Percentiles rank a stretch among this genome's conserved stretches.
Conservation (phyloP, 352 stramenopile genomes). For the Globisporangium carolinianum region DNA sequence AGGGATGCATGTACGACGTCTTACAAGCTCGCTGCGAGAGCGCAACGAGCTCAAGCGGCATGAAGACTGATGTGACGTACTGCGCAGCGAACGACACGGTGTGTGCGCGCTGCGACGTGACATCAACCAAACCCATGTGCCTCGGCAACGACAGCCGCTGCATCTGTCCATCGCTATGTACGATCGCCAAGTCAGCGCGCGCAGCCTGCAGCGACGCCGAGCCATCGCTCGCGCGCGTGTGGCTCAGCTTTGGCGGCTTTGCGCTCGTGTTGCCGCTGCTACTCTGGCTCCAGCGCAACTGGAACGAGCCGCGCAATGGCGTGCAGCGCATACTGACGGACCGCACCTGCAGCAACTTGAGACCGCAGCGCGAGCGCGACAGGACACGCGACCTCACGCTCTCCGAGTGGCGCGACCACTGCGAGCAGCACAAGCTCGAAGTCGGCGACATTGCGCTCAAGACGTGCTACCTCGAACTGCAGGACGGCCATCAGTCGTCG, state of each 20-base stretch:
- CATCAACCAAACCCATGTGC: conserved; percentile 24
- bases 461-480: conserved; percentile 11
- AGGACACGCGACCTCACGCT: conserved; percentile 22
- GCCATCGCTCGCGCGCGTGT: conserved; percentile 19
- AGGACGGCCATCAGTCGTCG: not conserved
- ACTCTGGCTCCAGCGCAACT: conserved; percentile 35
- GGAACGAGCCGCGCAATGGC: conserved; percentile 17
- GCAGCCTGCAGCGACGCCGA: conserved; percentile 1
- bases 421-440: conserved; percentile 30
- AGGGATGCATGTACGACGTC: conserved; percentile 37
- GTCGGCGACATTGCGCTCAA: conserved; percentile 10
- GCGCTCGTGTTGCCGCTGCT: conserved; percentile 23
- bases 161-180: conserved; percentile 37
- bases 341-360: not conserved
- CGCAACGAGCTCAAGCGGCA: not conserved
- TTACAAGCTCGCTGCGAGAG: conserved; percentile 19
- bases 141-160: conserved; percentile 19
- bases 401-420: conserved; percentile 23
- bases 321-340: conserved; percentile 15
- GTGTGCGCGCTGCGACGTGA: conserved; percentile 24
- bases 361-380: conserved; percentile 6
- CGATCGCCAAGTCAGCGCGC: conserved; percentile 13
- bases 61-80: conserved; percentile 18
- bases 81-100: conserved; percentile 19
- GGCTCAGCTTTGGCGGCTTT: conserved; percentile 23